Evolutionary conservation across 1,284 basidiomycete species (phyloP), one percentile per base, ranked within the genome.

Genomic region (Inonotus hispidus): DNA sequence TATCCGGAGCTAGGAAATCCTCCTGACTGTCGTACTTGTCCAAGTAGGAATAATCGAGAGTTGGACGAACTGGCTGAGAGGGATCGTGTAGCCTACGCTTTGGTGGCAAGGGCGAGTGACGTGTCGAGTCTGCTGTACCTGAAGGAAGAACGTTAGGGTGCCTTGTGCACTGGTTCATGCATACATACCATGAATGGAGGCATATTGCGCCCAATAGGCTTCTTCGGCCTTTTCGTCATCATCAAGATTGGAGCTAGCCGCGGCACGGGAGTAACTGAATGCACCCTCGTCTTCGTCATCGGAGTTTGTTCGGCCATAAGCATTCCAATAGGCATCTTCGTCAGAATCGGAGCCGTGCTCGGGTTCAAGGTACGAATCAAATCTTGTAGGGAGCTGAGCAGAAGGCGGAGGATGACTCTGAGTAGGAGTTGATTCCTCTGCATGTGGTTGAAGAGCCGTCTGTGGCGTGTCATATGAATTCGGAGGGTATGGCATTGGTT

Each of bases 141-240:
- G 63, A 32, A 14, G n/a, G 46, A 43, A 25, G 39, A 29, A 32
- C 35, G 13, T 52, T n/a, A 19, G 14, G 10, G 13, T 52, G 50
- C 25, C 25, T 23, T 25, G 21, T 49, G 46, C 19, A 49, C 25
- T 2, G 14, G 27, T 16, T 35, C 4, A 19, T 11, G 23, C 6
- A 52, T 39, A 53, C 73, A 67, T 65, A 87, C 88, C 88, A 71
- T 90, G 86, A 8, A 89, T 79, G 29, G 77, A 76, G 47, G 83
- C 74, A 68, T 90, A 89, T 59, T 77, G 84, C 21, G 85, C 86
- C 87, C 88, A 90, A 67, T 90, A 90, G 2, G 85, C 85, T 64
- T 90, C 88, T 68, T 89, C 87, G 43, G 79, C 74, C 27, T 72
- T 67, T 35, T 63, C 74, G 43, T 71, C 73, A 4, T 65, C 66